Conservation (phyloP, 208 protist species). For the Trypanosoma conorhini region DNA sequence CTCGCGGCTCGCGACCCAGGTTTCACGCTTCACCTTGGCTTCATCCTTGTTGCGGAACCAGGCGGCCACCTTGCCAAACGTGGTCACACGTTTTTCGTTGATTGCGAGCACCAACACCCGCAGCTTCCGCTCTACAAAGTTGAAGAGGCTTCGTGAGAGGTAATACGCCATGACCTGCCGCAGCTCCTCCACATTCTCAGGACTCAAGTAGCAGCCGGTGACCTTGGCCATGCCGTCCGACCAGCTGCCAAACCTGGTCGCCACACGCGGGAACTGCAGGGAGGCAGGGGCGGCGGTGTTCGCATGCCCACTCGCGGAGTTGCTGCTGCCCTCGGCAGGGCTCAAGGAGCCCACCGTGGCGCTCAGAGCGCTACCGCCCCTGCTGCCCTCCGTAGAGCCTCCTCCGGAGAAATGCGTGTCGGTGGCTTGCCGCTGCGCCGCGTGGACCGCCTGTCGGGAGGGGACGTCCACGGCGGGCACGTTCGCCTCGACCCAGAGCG, state of each 20-base stretch:
- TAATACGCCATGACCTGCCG: slow-evolving; percentile 72
- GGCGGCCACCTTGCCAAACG: slow-evolving; percentile 77
- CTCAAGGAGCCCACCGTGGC: slow-evolving; percentile 5
- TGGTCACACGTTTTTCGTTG: slow-evolving; percentile 77
- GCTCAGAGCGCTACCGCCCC: background rate
- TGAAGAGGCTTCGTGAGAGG: slow-evolving; percentile 67
- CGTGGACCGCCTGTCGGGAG: slow-evolving; percentile 26
- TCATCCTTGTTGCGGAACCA: slow-evolving; percentile 84
- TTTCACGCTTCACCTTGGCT: slow-evolving; percentile 39
- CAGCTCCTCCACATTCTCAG: slow-evolving; percentile 60
- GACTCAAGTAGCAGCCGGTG: slow-evolving; percentile 79
- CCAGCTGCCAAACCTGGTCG: slow-evolving; percentile 51
- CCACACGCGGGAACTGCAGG: slow-evolving; percentile 35
- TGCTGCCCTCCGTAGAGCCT: background rate
- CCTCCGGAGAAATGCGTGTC: background rate
- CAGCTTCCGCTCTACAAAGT: slow-evolving; percentile 69
- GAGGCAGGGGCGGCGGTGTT: background rate
- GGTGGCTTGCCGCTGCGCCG: background rate
- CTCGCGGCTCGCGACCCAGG: slow-evolving; percentile 24
- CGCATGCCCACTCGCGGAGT: background rate
- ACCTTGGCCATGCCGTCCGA: slow-evolving; percentile 44
- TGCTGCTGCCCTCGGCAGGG: slow-evolving; percentile 6
- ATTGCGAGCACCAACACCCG: slow-evolving; percentile 54
- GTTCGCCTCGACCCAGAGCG: slow-evolving; percentile 74
- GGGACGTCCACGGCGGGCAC: slow-evolving; percentile 63